phyloP scores from a whole-genome alignment of 371 early-diverging fungal genomes.

The Syncephalastrum contaminatum region DNA sequence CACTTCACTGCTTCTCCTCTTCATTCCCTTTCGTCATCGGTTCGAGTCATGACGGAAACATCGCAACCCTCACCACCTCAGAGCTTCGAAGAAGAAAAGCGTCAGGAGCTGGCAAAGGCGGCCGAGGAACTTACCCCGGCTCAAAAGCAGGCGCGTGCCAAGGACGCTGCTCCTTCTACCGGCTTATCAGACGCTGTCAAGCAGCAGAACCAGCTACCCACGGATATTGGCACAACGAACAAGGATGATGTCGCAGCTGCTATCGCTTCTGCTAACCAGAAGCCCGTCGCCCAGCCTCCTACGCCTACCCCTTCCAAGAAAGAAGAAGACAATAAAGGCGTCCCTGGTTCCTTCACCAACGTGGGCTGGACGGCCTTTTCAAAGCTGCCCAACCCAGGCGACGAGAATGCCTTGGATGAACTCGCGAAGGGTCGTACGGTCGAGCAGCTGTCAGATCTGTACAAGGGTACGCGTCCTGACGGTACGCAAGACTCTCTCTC shows the following conservation, averaged over 20 bases:
- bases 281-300: slow-evolving; percentile 7
- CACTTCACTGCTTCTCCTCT: too few relatives aligned
- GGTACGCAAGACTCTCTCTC: slow-evolving; percentile 15
- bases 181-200: slow-evolving; percentile 14
- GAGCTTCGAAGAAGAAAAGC: too few relatives aligned
- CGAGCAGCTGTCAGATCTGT: slow-evolving; percentile 27
- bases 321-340: neutral
- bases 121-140: slow-evolving; percentile 12
- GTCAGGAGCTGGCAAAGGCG: neutral
- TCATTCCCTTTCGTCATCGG: too few relatives aligned
- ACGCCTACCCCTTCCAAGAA: slow-evolving; percentile 1
- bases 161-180: slow-evolving; percentile 5
- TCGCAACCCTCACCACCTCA: too few relatives aligned
- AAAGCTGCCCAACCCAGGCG: slow-evolving; percentile 44
- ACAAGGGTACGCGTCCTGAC: slow-evolving; percentile 23
- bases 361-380: slow-evolving; percentile 46
- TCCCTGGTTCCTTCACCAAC: slow-evolving; percentile 14
- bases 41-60: too few relatives aligned
- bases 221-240: slow-evolving; percentile 15
- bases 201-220: slow-evolving; percentile 8
- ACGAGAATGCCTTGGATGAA: slow-evolving; percentile 28
- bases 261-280: slow-evolving; percentile 11
- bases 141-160: slow-evolving; percentile 10
- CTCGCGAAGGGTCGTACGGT: slow-evolving; percentile 16
- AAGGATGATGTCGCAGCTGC: slow-evolving; percentile 9